These are phyloP conservation scores for Ceratonia siliqua DNA, from an alignment of 306 rosid species.

Conservation along the genomic window DNA sequence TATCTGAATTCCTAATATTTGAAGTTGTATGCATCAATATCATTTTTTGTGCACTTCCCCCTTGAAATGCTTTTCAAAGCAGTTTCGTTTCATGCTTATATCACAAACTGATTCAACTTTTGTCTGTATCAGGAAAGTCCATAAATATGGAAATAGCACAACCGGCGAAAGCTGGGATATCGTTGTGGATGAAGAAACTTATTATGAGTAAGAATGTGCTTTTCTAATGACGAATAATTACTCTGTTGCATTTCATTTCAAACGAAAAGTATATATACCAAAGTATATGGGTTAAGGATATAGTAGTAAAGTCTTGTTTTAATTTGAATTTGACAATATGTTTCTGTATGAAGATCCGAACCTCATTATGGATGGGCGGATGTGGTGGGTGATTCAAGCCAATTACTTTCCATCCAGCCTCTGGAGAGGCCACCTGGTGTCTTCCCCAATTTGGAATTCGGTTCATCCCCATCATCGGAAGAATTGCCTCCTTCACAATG, in stretches of 20 bases:
- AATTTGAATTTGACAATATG: conserved; percentile 23
- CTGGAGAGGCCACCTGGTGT: conserved; percentile 84
- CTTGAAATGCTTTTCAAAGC: background rate
- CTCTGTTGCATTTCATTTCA: background rate
- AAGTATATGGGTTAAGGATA: background rate
- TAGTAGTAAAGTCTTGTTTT: background rate
- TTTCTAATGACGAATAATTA: background rate
- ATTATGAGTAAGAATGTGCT: conserved; percentile 71
- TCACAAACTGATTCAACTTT: conserved; percentile 25
- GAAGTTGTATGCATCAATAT: background rate
- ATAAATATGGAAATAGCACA: conserved; percentile 95
- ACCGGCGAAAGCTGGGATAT: conserved; percentile 98
- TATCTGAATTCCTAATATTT: conserved; percentile 8
- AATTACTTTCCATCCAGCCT: conserved; percentile 79
- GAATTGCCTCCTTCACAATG: conserved; percentile 57
- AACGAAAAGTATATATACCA: background rate
- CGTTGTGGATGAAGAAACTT: conserved; percentile 89
- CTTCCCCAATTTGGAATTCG: conserved; percentile 71
- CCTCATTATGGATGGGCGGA: conserved; percentile 99
- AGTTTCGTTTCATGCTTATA: conserved; percentile 13
- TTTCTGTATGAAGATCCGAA: conserved; percentile 65
- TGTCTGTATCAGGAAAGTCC: conserved; percentile 77
- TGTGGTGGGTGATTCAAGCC: conserved; percentile 89
- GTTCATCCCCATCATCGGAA: conserved; percentile 47
- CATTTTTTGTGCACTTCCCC: background rate